Conservation (phyloP, 1,284 basidiomycete species). For the Naganishia cerealis region DNA sequence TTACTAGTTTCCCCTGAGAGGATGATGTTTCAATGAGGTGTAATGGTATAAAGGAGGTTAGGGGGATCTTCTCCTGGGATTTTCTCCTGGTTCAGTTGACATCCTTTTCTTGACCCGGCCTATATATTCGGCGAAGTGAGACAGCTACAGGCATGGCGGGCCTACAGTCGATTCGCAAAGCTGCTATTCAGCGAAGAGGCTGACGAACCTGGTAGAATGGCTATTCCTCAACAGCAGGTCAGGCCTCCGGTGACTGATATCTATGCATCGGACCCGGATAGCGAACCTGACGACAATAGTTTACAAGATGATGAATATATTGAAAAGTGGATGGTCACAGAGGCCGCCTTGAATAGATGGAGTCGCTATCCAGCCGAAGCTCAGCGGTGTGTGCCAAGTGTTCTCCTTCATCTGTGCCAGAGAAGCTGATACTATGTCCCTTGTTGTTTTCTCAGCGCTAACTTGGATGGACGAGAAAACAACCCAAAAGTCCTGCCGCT, state of each 20-base stretch:
- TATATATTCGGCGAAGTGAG: neutral
- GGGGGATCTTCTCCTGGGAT: too few relatives aligned
- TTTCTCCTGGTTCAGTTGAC: neutral
- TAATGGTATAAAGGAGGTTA: neutral
- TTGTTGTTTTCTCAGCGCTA: neutral
- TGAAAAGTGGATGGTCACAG: constrained; percentile 7
- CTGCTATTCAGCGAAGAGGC: neutral
- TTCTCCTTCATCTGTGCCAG: neutral
- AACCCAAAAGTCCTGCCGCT: constrained; percentile 30
- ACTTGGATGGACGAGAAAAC: constrained; percentile 21
- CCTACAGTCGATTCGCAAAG: neutral
- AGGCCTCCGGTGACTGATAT: neutral
- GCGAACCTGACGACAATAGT: neutral
- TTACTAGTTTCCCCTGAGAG: neutral
- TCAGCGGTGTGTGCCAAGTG: neutral
- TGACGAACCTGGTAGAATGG: neutral
- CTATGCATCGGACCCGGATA: constrained; percentile 6
- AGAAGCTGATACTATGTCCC: neutral
- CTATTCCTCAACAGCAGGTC: neutral
- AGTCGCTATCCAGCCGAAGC: constrained; percentile 23
- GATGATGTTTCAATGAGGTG: neutral
- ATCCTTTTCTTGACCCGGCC: neutral
- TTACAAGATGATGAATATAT: constrained; percentile 15
- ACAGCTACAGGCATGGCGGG: neutral
- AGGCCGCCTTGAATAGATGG: constrained; percentile 17